These are phyloP conservation scores for Pseudogymnoascus sp. DNA, from an alignment of 2,329 filamentous ascomycete species.

Conservation along the genomic window DNA sequence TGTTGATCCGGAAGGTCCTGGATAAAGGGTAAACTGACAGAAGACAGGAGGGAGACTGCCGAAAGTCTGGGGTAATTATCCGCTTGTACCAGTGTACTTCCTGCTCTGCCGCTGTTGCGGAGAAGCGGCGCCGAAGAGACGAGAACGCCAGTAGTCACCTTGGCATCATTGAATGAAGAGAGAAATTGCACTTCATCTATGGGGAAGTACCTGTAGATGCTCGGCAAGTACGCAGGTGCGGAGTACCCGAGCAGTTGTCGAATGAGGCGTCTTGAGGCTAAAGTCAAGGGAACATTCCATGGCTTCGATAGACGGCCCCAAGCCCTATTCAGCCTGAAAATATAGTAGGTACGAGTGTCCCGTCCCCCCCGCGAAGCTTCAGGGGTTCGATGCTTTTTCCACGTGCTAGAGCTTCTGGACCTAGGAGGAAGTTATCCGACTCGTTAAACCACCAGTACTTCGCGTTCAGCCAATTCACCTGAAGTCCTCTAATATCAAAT, in stretches of 20 bases:
- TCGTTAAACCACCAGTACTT: not conserved
- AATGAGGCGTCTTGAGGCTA: slow-evolving; percentile 4
- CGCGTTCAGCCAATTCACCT: not conserved
- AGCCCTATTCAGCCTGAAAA: slow-evolving; percentile 6
- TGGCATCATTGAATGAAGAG: not conserved
- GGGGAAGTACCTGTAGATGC: not conserved
- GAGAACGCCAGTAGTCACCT: not conserved
- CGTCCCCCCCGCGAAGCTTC: not conserved
- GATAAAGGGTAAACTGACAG: not conserved
- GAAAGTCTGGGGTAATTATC: slow-evolving; percentile 4
- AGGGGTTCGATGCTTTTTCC: not conserved
- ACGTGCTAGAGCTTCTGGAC: not conserved
- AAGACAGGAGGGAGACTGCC: not conserved
- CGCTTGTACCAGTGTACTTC: not conserved
- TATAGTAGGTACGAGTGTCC: not conserved
- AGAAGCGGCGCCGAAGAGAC: not conserved
- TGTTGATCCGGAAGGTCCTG: not conserved
- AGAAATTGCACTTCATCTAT: slow-evolving; percentile 2
- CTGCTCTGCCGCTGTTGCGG: not conserved
- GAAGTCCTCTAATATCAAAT: not conserved
- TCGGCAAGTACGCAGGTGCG: not conserved
- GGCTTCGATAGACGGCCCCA: not conserved
- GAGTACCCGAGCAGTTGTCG: not conserved
- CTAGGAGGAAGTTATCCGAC: not conserved
- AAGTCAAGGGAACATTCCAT: slow-evolving; percentile 4